Evolutionary conservation across 2,329 filamentous ascomycete species (phyloP).

Genomic region (Myrmaecium sp.): DNA sequence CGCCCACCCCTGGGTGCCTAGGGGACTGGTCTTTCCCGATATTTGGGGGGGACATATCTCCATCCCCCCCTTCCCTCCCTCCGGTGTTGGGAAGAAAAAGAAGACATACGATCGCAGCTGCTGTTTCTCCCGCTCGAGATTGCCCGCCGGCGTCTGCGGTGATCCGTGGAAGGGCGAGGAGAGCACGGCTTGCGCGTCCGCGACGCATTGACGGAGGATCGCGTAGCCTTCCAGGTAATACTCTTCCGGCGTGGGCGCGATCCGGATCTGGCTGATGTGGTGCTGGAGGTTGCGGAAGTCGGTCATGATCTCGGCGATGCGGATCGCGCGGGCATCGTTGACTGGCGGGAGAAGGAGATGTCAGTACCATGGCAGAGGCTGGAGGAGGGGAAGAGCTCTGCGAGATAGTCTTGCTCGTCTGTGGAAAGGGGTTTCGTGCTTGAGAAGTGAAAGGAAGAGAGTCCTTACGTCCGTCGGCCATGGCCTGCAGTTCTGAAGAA

Average conservation of each 20-base stretch:
- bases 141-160: conserved; percentile 23
- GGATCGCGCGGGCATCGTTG: conserved; percentile 45
- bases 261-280: conserved; percentile 38
- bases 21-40: too few relatives aligned
- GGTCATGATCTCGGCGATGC: conserved; percentile 45
- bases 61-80: too few relatives aligned
- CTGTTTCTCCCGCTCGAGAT: conserved; percentile 37
- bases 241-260: conserved; percentile 34
- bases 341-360: conserved; percentile 23
- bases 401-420: not conserved
- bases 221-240: conserved; percentile 42
- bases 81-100: conserved; percentile 1
- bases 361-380: not conserved
- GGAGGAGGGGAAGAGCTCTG: not conserved
- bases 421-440: not conserved
- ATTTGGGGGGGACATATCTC: not conserved
- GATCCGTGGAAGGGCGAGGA: conserved; percentile 35
- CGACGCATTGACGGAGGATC: conserved; percentile 37
- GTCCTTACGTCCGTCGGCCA: conserved; percentile 41
- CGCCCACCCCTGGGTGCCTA: too few relatives aligned
- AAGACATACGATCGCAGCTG: conserved; percentile 38
- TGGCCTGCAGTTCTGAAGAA: conserved; percentile 13
- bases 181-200: conserved; percentile 38
- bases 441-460: conserved; percentile 1
- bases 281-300: conserved; percentile 45